These are phyloP conservation scores for Fusarium euwallaceae DNA, from an alignment of 2,329 filamentous ascomycete genomes.

Conservation along the genomic window DNA sequence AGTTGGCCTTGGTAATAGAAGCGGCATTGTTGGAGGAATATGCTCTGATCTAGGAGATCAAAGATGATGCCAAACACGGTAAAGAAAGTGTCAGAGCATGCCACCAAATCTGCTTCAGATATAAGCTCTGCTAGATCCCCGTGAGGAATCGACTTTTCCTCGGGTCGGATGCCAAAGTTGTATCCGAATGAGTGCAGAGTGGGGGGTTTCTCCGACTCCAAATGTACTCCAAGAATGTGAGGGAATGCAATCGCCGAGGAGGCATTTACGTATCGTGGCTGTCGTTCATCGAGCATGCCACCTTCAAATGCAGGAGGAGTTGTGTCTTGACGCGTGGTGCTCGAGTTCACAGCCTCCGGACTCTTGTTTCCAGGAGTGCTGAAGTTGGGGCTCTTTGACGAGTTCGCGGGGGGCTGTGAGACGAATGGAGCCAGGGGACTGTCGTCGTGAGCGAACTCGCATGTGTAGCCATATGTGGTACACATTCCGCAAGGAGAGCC, in stretches of 20 bases:
- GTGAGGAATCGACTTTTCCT: slow-evolving; percentile 27
- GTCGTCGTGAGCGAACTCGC: slow-evolving; percentile 28
- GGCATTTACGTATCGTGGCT: slow-evolving; percentile 33
- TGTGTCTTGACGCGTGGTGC: background rate
- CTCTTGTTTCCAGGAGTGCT: background rate
- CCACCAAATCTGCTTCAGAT: slow-evolving; percentile 32
- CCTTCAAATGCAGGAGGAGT: slow-evolving; percentile 3
- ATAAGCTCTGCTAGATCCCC: slow-evolving; percentile 34
- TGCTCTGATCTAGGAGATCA: slow-evolving; percentile 26
- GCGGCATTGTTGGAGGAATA: slow-evolving; percentile 31
- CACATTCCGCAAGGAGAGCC: slow-evolving; percentile 40
- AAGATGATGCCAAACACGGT: slow-evolving; percentile 32
- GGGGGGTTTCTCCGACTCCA: slow-evolving; percentile 37
- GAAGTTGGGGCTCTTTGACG: background rate
- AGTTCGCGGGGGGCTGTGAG: background rate
- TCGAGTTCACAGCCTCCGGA: slow-evolving; percentile 6
- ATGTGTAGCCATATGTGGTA: slow-evolving; percentile 41
- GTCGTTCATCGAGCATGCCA: slow-evolving; percentile 39
- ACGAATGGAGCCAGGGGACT: slow-evolving; percentile 6
- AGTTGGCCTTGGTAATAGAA: slow-evolving; percentile 32
- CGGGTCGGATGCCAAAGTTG: slow-evolving; percentile 42
- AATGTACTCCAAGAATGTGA: slow-evolving; percentile 28
- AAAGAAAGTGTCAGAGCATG: slow-evolving; percentile 35
- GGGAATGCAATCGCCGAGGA: slow-evolving; percentile 42
- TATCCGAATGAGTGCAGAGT: slow-evolving; percentile 37